Percentiles rank a stretch among this genome's conserved stretches.
These are phyloP conservation scores for Cetradonia linearis DNA, from an alignment of 495 filamentous ascomycete species.

Conservation along the genomic window DNA sequence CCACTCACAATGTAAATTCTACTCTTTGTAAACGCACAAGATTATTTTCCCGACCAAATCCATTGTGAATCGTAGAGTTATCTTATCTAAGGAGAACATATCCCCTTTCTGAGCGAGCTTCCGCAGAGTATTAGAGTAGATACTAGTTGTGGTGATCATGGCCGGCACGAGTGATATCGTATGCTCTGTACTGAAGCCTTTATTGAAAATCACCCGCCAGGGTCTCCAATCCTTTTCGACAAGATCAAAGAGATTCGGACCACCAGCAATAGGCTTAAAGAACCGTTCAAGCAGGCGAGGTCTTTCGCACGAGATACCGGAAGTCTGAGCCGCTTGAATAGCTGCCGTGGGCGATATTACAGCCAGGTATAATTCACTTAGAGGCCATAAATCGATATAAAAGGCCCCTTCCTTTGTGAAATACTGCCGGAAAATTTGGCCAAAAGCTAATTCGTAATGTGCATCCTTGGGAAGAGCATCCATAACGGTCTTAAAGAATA, in stretches of 20 bases:
- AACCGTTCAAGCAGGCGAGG: conserved; percentile 20
- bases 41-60: conserved; percentile 23
- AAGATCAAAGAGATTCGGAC: conserved; percentile 25
- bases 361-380: conserved; percentile 18
- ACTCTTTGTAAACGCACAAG: conserved; percentile 10
- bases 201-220: conserved; percentile 21
- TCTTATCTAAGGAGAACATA: conserved; percentile 16
- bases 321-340: conserved; percentile 20
- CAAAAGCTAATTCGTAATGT: conserved; percentile 18
- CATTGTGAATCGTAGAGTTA: conserved; percentile 22
- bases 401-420: conserved; percentile 20
- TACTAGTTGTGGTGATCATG: background rate
- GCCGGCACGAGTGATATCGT: conserved; percentile 8
- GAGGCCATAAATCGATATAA: conserved; percentile 27
- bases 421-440: conserved; percentile 20
- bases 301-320: conserved; percentile 13
- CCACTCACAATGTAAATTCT: background rate
- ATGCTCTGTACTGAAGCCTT: conserved; percentile 24
- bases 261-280: conserved; percentile 24
- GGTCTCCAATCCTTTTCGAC: conserved; percentile 23
- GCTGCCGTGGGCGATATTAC: conserved; percentile 23
- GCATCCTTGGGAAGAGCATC: conserved; percentile 16
- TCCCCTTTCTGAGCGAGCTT: conserved; percentile 1
- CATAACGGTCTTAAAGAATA: conserved; percentile 14
- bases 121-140: background rate